Evolutionary conservation across 2,329 filamentous ascomycete genomes (phyloP).

Genomic region (Diplodia corticola): DNA sequence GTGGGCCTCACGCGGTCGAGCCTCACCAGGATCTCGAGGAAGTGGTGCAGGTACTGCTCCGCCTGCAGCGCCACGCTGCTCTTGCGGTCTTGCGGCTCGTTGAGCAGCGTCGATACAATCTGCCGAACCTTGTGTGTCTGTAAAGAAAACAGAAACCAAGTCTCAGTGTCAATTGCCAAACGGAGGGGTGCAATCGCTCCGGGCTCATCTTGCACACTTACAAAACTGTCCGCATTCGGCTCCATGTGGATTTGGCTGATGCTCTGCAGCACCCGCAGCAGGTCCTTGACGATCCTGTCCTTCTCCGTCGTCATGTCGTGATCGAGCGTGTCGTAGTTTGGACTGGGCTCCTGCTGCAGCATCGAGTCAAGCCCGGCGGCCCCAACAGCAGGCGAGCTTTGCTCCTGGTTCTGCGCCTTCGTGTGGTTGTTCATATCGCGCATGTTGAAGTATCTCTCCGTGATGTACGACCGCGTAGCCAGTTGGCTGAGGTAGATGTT

Average conservation of each 20-base stretch:
- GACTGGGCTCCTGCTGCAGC: constrained; percentile 31
- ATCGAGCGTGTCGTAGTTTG: constrained; percentile 52
- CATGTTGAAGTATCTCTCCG: constrained; percentile 81
- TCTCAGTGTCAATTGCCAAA: constrained; percentile 13
- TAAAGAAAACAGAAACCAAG: constrained; percentile 19
- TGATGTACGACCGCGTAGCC: constrained; percentile 78
- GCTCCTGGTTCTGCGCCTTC: constrained; percentile 48
- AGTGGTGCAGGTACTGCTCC: constrained; percentile 69
- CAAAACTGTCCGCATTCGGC: constrained; percentile 64
- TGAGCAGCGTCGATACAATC: constrained; percentile 77
- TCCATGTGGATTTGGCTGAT: constrained; percentile 87
- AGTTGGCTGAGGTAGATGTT: constrained; percentile 84
- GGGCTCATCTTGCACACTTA: constrained; percentile 43
- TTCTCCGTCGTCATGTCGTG: constrained; percentile 72
- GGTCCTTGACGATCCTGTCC: constrained; percentile 76
- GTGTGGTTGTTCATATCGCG: constrained; percentile 61
- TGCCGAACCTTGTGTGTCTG: constrained; percentile 81
- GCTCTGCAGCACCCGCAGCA: constrained; percentile 71
- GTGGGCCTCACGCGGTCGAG: constrained; percentile 12
- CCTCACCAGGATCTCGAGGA: constrained; percentile 71
- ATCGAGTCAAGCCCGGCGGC: constrained; percentile 40
- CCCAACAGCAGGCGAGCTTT: constrained; percentile 37
- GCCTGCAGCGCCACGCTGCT: constrained; percentile 57
- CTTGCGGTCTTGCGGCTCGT: constrained; percentile 57
- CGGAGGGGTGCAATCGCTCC: constrained; percentile 1